Base-by-base conservation (phyloP, 331 rosid genomes). In the Spiraea crenata region DNA sequence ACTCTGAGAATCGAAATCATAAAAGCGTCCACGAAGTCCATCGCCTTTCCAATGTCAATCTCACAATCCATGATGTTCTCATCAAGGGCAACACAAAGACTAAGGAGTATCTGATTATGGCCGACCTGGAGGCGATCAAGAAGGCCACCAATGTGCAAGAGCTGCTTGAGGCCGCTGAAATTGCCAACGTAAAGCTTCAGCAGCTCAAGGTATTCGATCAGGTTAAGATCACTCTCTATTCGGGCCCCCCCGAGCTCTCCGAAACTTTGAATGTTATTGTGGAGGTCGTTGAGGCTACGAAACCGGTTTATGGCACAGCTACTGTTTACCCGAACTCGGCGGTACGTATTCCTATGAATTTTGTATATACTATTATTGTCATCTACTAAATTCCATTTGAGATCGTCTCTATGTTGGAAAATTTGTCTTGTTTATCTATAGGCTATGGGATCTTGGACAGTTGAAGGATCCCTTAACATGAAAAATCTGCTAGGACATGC, bases 401-500 rank as follows among this genome's bases (percentile, higher is more conserved):
- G 31, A 25, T 25, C 31, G 31, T 25, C 31, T 25, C 31, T 72
- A 49, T n/a, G 31, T 35, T 12, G 37, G 59, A 61, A 39, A 16
- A 80, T 83, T 25, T 25, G 83, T 67, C 72, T 76, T 74, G 31
- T 25, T 25, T 25, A 25, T 25, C 31, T 83, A 83, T 67, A 95
- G n/a, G n/a, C n/a, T n/a, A n/a, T n/a, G n/a, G n/a, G n/a, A n/a
- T n/a, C n/a, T n/a, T n/a, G n/a, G 96, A 86, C 88, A 16, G 60
- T 81, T 74, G 97, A 95, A 85, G 95, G 97, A 57, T 67, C 91
- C 20, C 79, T 95, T 6, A 95, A 91, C 82, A 82, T 84, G 75
- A 95, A 87, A 81, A 95, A 91, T 76, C 79, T 88, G 80, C 84
- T 95, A 3, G 99, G 99, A 79, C 86, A 91, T 83, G 99, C 89